phyloP scores from a whole-genome alignment of 1,284 basidiomycete genomes.

The Pseudozyma tsukubaensis region DNA sequence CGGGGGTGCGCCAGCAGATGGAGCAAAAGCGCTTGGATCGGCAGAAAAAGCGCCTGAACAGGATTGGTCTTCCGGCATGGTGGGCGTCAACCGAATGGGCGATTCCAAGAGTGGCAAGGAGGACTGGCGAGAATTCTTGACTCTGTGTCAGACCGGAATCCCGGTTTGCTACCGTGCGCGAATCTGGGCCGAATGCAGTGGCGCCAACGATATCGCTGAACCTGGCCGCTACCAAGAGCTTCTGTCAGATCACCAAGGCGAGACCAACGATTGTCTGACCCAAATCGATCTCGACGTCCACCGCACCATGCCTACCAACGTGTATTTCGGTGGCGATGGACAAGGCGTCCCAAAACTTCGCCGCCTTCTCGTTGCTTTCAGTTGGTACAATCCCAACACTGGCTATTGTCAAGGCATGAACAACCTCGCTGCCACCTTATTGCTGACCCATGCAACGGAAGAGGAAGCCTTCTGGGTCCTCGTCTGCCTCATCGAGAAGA shows the following conservation, averaged over 20 bases:
- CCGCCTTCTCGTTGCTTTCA: conserved; percentile 88
- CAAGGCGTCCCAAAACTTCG: conserved; percentile 91
- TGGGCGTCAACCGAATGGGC: conserved; percentile 89
- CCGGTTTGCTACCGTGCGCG: conserved; percentile 88
- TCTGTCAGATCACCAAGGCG: conserved; percentile 74
- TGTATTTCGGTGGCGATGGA: conserved; percentile 96
- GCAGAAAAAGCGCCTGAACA: conserved; percentile 51
- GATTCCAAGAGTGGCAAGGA: conserved; percentile 75
- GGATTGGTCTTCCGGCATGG: conserved; percentile 71
- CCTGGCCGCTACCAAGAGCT: conserved; percentile 91
- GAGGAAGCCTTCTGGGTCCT: conserved; percentile 98
- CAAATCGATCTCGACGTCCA: conserved; percentile 96
- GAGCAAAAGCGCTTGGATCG: conserved; percentile 25
- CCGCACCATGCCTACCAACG: conserved; percentile 84
- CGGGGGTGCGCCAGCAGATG: conserved; percentile 24
- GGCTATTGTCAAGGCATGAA: conserved; percentile 80
- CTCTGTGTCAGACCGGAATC: conserved; percentile 83
- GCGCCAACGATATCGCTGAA: conserved; percentile 88
- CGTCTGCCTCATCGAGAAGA: conserved; percentile 77
- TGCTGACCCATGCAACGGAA: conserved; percentile 90
- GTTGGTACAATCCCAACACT: conserved; percentile 74
- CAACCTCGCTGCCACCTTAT: conserved; percentile 88
- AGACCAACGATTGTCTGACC: conserved; percentile 74
- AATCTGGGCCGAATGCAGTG: conserved; percentile 88
- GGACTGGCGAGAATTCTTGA: conserved; percentile 82